These are phyloP conservation scores for Heteromeles arbutifolia DNA, from an alignment of 306 rosid genomes.

Conservation along the genomic window DNA sequence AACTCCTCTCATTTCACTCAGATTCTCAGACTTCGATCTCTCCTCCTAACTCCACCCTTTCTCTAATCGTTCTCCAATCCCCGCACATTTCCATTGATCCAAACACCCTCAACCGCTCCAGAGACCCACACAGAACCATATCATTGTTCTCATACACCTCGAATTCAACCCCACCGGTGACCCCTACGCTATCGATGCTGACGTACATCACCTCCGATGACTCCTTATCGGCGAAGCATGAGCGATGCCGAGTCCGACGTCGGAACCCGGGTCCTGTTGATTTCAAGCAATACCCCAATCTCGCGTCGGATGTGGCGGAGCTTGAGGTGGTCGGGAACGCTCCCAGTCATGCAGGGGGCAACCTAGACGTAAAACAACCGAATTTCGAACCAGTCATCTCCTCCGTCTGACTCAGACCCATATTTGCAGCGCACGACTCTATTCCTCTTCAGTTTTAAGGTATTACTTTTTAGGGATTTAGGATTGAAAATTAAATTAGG, in stretches of 20 bases:
- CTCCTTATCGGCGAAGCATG: constrained; percentile 55
- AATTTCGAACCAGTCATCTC: constrained; percentile 34
- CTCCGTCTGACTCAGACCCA: too few species aligned
- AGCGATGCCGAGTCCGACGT: constrained; percentile 34
- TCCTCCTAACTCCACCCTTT: too few species aligned
- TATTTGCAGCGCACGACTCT: too few species aligned
- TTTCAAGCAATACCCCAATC: constrained; percentile 52
- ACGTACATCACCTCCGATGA: constrained; percentile 76
- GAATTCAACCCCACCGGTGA: constrained; percentile 58
- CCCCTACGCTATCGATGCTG: constrained; percentile 60
- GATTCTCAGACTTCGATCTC: too few species aligned
- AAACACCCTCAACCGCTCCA: constrained; percentile 60
- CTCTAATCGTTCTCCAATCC: constrained; percentile 21
- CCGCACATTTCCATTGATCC: constrained; percentile 41
- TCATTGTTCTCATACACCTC: constrained; percentile 74
- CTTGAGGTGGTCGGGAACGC: constrained; percentile 54
- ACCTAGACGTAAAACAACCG: constrained; percentile 68
- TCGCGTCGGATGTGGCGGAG: constrained; percentile 56
- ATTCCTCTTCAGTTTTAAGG: too few species aligned
- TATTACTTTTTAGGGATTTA: too few species aligned
- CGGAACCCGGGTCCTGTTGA: constrained; percentile 48
- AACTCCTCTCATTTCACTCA: too few species aligned
- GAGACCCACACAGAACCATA: constrained; percentile 61
- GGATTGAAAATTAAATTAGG: too few species aligned
- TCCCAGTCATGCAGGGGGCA: constrained; percentile 46